These are phyloP conservation scores for Helotiales sp. DNA, from an alignment of 2,329 filamentous ascomycete genomes.

Conservation along the genomic window DNA sequence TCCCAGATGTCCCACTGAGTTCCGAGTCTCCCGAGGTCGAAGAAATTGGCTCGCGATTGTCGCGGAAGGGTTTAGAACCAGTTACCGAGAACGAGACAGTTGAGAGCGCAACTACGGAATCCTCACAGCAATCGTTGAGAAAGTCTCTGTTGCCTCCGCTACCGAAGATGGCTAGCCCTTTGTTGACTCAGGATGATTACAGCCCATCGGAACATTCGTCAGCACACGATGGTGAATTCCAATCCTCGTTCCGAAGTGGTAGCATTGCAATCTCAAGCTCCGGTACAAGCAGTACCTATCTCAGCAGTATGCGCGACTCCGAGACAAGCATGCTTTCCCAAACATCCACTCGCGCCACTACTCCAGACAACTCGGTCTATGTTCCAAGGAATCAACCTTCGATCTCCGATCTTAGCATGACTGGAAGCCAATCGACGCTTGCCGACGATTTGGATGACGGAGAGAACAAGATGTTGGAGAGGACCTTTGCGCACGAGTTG, in stretches of 20 bases:
- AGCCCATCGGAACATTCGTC: slow-evolving; percentile 52
- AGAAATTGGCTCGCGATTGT: slow-evolving; percentile 15
- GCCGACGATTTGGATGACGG: slow-evolving; percentile 79
- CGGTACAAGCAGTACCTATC: slow-evolving; percentile 78
- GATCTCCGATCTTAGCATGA: slow-evolving; percentile 69
- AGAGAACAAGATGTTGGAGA: slow-evolving; percentile 85
- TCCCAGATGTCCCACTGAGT: slow-evolving; percentile 64
- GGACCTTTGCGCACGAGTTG: slow-evolving; percentile 88
- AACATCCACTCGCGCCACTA: slow-evolving; percentile 85
- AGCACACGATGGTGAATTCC: slow-evolving; percentile 55
- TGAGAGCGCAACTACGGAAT: slow-evolving; percentile 44
- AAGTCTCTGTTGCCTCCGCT: slow-evolving; percentile 59
- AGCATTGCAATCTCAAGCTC: slow-evolving; percentile 77
- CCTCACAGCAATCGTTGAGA: slow-evolving; percentile 49
- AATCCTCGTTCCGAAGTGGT: slow-evolving; percentile 62
- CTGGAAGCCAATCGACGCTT: slow-evolving; percentile 66
- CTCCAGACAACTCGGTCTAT: slow-evolving; percentile 64
- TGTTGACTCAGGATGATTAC: slow-evolving; percentile 55
- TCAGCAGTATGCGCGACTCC: slow-evolving; percentile 75
- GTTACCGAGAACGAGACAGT: slow-evolving; percentile 28
- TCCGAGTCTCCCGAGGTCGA: slow-evolving; percentile 44
- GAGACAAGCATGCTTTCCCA: slow-evolving; percentile 80
- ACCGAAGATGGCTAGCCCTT: slow-evolving; percentile 60
- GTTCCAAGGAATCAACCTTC: slow-evolving; percentile 57
- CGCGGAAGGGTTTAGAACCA: slow-evolving; percentile 24